Conservation (phyloP, 2,329 filamentous ascomycete species). For the Cladobotryum mycophilum region DNA sequence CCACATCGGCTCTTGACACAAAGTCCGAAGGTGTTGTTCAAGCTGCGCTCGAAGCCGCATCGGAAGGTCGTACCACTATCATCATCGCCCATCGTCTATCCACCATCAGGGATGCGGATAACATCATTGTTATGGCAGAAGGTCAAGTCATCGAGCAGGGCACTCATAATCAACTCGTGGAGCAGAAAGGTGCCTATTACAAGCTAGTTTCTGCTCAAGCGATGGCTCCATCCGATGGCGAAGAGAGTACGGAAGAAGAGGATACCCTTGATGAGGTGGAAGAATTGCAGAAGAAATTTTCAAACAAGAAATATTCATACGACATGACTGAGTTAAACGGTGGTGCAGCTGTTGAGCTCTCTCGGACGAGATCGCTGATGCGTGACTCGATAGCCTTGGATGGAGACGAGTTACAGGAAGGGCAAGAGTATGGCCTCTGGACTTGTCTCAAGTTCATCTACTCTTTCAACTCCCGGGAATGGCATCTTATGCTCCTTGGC, state of each 20-base stretch:
- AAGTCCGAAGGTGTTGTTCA: conserved; percentile 93
- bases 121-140: conserved; percentile 85
- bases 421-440: conserved; percentile 60
- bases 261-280: conserved; percentile 43
- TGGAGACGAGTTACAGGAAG: too few relatives aligned
- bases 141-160: conserved; percentile 90
- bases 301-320: conserved; percentile 21
- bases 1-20: conserved; percentile 87
- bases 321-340: too few relatives aligned
- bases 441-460: conserved; percentile 72
- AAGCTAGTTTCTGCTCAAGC: conserved; percentile 84
- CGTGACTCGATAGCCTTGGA: too few relatives aligned
- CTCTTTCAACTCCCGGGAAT: conserved; percentile 71
- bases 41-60: conserved; percentile 79
- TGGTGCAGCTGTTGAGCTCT: too few relatives aligned
- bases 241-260: conserved; percentile 45
- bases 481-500: conserved; percentile 64
- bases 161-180: conserved; percentile 72
- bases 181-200: conserved; percentile 66
- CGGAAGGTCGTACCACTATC: conserved; percentile 84
- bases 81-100: conserved; percentile 92
- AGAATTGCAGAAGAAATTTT: conserved; percentile 43
- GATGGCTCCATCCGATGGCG: conserved; percentile 57
- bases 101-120: conserved; percentile 89
- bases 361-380: too few relatives aligned